Evolutionary conservation across 1,139 yeast species (phyloP).

Genomic region (Kodamaea fungicola): DNA sequence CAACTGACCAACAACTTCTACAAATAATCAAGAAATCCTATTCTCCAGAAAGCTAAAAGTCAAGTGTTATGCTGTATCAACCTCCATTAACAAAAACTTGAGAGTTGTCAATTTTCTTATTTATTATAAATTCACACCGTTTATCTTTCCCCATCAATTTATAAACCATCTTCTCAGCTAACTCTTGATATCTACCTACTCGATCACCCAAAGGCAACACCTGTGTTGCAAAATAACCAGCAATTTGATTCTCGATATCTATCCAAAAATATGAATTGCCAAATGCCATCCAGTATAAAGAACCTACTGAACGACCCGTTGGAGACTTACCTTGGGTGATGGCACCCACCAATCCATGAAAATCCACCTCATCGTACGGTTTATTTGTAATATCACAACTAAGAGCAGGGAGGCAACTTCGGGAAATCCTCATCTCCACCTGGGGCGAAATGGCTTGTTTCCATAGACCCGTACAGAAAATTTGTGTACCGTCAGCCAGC

Average conservation of each 20-base stretch:
- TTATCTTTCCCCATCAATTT: too few relatives aligned
- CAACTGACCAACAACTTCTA: too few relatives aligned
- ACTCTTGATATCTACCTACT: too few relatives aligned
- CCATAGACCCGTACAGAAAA: conserved; percentile 29
- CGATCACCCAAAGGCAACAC: conserved; percentile 24
- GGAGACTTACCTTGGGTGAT: conserved; percentile 18
- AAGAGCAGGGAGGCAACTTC: conserved; percentile 9
- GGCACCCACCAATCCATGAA: conserved; percentile 1
- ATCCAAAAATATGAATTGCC: conserved; percentile 47
- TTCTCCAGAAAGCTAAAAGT: too few relatives aligned
- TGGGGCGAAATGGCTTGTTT: conserved; percentile 24
- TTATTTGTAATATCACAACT: not conserved
- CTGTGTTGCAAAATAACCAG: conserved; percentile 42
- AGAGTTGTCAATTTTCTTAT: too few relatives aligned
- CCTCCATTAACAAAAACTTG: too few relatives aligned
- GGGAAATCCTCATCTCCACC: conserved; percentile 5
- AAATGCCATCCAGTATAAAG: conserved; percentile 45
- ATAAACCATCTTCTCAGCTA: too few relatives aligned
- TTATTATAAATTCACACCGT: too few relatives aligned
- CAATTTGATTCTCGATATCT: conserved; percentile 38
- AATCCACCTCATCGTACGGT: conserved; percentile 1
- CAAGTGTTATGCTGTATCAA: too few relatives aligned
- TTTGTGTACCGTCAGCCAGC: conserved; percentile 34
- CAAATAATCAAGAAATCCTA: too few relatives aligned
- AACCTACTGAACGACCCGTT: conserved; percentile 40